Base-by-base conservation (phyloP, 2,329 filamentous ascomycete species). In the Geoglossum cookeanum region DNA sequence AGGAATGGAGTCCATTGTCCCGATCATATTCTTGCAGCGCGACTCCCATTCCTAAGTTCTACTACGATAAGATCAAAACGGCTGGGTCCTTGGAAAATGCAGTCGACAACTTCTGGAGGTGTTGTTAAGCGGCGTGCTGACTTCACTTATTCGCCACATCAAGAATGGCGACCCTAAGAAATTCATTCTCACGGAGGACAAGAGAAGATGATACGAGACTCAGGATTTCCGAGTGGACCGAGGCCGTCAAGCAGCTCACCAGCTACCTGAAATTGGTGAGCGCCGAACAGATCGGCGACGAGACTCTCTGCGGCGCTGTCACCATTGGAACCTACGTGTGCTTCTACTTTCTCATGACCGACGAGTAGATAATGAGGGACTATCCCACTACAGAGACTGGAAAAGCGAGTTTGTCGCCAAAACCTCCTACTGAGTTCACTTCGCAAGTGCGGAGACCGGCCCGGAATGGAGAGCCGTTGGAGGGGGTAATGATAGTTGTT, bases 101-200 rank as follows among this genome's bases (percentile, higher is more conserved):
- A 13, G 55, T 56, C 33, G 55, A 56, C 39, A 56, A 56, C 45
- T 56, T 56, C 27, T 56, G 55, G 55, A 32, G 55, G 35, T 27
- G 22, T 44, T 33, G 17, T 15, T 39, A 45, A 56, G 29, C 15
- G 30, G 42, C 55, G 55, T 47, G 55, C 55, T 33, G 55, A 47
- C 55, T 56, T 32, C 13, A 56, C n/a, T 27, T 22, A 56, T 56
- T 48, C 55, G 55, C 30, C 47, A 48, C 45, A 45, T 56, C 33
- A 56, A 32, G 39, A 56, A 42, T 33, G 37, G 55, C 17, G 55
- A 56, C 17, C 37, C 55, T 27, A 56, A 56, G 55, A 56, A 56
- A 33, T 37, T 56, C 29, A 37, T 56, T 17, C 55, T 56, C 55
- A 56, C 47, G 55, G 55, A 56, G 45, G 55, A 56, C 29, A 56